Evolutionary conservation across 768 basidiomycete species (phyloP), one percentile per base, ranked within the genome.

Genomic region (Trametes villosa): DNA sequence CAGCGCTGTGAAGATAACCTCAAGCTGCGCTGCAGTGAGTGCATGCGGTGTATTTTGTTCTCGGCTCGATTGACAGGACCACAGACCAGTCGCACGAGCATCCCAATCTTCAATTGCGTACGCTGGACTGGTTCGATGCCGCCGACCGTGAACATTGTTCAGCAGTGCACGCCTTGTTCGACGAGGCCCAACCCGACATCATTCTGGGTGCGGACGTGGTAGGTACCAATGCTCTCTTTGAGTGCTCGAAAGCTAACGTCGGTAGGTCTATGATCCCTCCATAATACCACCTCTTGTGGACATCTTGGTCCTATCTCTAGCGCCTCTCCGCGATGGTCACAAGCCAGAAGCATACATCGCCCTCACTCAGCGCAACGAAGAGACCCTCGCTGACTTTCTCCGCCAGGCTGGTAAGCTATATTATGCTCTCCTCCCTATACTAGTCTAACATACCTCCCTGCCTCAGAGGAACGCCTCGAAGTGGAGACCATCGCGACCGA

Each of bases 121-220:
- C 74, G n/a, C 70, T 92, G 18, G 88, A 92, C 68, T 93, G 91
- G 91, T 76, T 78, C 11, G 79, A 84, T 58, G 82, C 88, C 4
- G 65, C 84, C n/a, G 76, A 80, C 33, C 65, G 71, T 24, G 50
- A 59, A 9, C 50, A 62, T 48, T 41, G 57, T 55, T 15, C 56
- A 20, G 31, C 50, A 17, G 60, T 76, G 11, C 41, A 76, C 4
- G 59, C 65, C 8, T 65, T 81, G 3, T 65, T 92, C 4, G 57
- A 70, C 24, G 73, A 80, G 22, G 75, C 82, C 15, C 69, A 77
- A 7, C 77, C 83, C 2, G 85, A 89, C 49, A 54, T 92, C 9
- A 76, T 93, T 36, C 67, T 94, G 0, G 91, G 91, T 9, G 86
- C 91, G 41, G 91, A 94, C 68, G 77, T 92, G 47, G 83, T 82